A percentile compares a stretch with the other conserved stretches of the same genome.
Conservation (phyloP, 2,329 filamentous ascomycete species). For the Sporothrix humicola region DNA sequence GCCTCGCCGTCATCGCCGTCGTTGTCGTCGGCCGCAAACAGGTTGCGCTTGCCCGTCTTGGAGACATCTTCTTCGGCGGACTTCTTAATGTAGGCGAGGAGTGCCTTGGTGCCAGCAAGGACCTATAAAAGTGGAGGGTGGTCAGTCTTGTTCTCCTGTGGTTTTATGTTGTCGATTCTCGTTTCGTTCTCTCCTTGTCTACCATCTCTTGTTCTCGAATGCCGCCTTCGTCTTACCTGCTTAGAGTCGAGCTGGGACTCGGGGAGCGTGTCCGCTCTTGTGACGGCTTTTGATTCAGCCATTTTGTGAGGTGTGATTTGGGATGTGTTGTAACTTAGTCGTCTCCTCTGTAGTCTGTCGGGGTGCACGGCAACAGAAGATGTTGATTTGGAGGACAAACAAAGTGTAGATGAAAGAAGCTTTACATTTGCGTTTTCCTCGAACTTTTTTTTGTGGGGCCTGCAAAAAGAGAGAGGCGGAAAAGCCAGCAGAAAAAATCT, state of each 20-base stretch:
- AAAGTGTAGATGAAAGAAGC: neutral
- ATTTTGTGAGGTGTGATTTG: slow-evolving; percentile 27
- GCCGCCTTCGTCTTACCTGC: slow-evolving; percentile 33
- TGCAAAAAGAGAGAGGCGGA: slow-evolving; percentile 27
- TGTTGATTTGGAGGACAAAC: neutral
- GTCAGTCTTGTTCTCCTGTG: neutral
- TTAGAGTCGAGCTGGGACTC: slow-evolving; percentile 35
- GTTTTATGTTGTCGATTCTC: neutral
- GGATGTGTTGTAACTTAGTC: neutral
- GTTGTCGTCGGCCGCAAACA: slow-evolving; percentile 52
- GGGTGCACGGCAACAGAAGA: too few relatives aligned
- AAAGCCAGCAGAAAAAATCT: slow-evolving; percentile 23
- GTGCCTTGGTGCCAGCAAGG: slow-evolving; percentile 67
- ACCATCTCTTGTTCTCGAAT: neutral
- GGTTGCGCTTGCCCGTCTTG: slow-evolving; percentile 59
- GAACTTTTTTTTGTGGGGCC: slow-evolving; percentile 32
- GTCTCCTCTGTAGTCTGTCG: neutral
- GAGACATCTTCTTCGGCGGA: slow-evolving; percentile 55
- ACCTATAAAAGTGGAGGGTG: slow-evolving; percentile 49
- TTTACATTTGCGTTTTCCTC: neutral
- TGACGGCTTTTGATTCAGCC: slow-evolving; percentile 34
- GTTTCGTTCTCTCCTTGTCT: neutral
- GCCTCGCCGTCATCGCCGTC: slow-evolving; percentile 49
- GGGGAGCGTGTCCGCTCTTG: slow-evolving; percentile 22
- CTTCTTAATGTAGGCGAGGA: slow-evolving; percentile 66